These are phyloP conservation scores for Coemansia sp. DNA, from an alignment of 192 early-diverging fungal genomes.

Conservation along the genomic window DNA sequence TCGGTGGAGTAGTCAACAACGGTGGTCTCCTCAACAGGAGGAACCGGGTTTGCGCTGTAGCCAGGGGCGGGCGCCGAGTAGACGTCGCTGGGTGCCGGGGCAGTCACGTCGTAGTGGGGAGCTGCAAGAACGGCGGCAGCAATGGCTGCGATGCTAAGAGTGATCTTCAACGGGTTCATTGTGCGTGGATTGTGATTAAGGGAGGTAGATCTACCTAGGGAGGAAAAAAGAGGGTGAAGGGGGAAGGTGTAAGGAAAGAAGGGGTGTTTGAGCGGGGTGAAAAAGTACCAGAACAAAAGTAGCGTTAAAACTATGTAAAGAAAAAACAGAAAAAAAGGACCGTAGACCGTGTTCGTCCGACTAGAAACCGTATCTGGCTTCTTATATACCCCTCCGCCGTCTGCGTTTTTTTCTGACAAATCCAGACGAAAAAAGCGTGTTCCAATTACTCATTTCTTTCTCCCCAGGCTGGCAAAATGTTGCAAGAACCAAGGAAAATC, in stretches of 20 bases:
- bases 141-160: conserved; percentile 42
- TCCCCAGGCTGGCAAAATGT: neutral
- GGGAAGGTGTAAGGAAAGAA: neutral
- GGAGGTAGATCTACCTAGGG: neutral
- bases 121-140: conserved; percentile 34
- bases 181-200: neutral
- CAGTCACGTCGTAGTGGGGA: conserved; percentile 13
- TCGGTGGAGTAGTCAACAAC: conserved; percentile 4
- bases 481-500: neutral
- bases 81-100: conserved; percentile 19
- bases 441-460: too few species aligned
- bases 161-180: conserved; percentile 43
- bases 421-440: too few species aligned
- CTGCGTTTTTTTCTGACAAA: too few species aligned
- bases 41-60: conserved; percentile 14
- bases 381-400: conserved; percentile 12
- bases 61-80: conserved; percentile 21
- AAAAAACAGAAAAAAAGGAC: conserved; percentile 5
- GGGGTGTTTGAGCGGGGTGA: neutral
- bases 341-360: neutral
- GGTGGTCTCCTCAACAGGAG: conserved; percentile 2
- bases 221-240: neutral
- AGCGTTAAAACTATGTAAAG: conserved; percentile 14
- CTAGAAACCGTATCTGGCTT: neutral
- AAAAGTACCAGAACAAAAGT: conserved; percentile 5